Conservation (phyloP, 768 basidiomycete species). For the Gymnopilus junonius region DNA sequence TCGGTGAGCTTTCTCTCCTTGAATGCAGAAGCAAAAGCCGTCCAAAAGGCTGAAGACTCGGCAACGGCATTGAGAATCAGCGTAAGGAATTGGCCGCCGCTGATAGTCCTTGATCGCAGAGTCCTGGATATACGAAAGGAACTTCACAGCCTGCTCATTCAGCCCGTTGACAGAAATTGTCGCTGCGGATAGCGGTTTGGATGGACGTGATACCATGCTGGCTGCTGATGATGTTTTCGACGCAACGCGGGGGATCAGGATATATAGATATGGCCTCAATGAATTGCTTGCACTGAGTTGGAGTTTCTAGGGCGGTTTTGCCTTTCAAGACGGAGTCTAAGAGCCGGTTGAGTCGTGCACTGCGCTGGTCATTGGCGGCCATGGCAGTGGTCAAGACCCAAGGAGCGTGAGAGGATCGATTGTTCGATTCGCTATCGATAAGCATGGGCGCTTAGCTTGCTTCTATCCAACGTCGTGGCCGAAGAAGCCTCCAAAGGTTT, state of each 20-base stretch:
- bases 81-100: constrained; percentile 45
- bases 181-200: constrained; percentile 44
- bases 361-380: constrained; percentile 5
- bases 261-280: constrained; percentile 50
- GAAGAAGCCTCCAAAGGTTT: background rate
- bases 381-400: constrained; percentile 11
- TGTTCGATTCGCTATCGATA: background rate
- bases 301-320: constrained; percentile 21
- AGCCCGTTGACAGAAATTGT: constrained; percentile 42
- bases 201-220: constrained; percentile 40
- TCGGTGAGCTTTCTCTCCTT: constrained; percentile 32
- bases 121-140: constrained; percentile 43
- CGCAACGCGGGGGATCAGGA: constrained; percentile 39
- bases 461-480: background rate
- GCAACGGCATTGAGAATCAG: constrained; percentile 44
- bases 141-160: constrained; percentile 41
- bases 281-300: constrained; percentile 37
- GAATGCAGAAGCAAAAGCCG: constrained; percentile 37
- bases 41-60: constrained; percentile 58
- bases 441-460: constrained; percentile 2
- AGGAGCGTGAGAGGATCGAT: background rate
- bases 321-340: constrained; percentile 6
- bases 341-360: constrained; percentile 8
- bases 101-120: constrained; percentile 41
- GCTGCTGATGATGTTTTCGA: constrained; percentile 41